These are phyloP conservation scores for Nakazawaea laoshanensis DNA, from an alignment of 805 yeast genomes.

Conservation along the genomic window DNA sequence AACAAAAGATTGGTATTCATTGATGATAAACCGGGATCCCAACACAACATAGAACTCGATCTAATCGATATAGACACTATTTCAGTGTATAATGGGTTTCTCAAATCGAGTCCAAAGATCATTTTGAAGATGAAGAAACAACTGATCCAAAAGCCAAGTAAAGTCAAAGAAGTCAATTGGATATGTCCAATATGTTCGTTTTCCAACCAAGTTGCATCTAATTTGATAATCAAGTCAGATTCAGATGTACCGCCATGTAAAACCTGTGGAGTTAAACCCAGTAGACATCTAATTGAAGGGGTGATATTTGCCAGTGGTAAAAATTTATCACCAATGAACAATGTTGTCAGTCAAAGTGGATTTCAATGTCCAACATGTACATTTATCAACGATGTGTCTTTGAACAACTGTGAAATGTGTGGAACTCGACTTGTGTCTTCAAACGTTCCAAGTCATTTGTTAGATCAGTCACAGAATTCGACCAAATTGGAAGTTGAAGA, in stretches of 20 bases:
- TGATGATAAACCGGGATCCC: conserved; percentile 29
- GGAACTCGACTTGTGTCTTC: conserved; percentile 43
- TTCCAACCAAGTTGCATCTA: conserved; percentile 35
- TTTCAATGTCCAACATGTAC: conserved; percentile 44
- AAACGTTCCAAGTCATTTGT: conserved; percentile 13
- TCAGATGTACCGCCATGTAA: conserved; percentile 36
- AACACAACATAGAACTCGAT: conserved; percentile 12
- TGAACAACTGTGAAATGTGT: conserved; percentile 80
- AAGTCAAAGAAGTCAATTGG: conserved; percentile 39
- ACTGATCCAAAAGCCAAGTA: conserved; percentile 12
- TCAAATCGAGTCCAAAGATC: conserved; percentile 77
- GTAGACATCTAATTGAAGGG: conserved; percentile 23
- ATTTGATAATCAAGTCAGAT: conserved; percentile 4
- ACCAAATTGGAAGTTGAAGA: background rate
- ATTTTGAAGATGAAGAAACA: conserved; percentile 19
- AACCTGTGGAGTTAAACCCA: conserved; percentile 55
- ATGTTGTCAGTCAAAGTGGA: conserved; percentile 16
- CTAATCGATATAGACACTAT: conserved; percentile 15
- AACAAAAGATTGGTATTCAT: conserved; percentile 66
- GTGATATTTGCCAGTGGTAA: conserved; percentile 8
- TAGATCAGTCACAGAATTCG: too few relatives aligned
- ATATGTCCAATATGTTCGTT: conserved; percentile 84
- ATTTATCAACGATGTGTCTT: conserved; percentile 73
- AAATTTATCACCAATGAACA: conserved; percentile 4
- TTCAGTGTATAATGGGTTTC: conserved; percentile 39